Evolutionary conservation across 2,329 filamentous ascomycete species (phyloP).

Genomic region (Aspergillus pseudoviridinutans): DNA sequence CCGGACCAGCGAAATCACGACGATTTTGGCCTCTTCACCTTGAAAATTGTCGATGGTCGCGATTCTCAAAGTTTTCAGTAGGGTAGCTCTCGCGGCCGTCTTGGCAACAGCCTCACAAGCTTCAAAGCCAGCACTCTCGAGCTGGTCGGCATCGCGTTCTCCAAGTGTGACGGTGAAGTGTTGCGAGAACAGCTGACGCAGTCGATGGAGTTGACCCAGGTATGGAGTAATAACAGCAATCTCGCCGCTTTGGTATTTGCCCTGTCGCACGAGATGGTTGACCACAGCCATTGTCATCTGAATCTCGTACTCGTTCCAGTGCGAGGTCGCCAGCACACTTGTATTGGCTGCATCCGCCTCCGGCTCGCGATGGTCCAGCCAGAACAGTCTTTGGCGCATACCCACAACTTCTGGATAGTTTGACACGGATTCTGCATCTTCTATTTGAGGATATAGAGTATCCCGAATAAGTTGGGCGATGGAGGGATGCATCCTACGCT

Average conservation of each 20-base stretch:
- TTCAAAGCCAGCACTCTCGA: slow-evolving; percentile 41
- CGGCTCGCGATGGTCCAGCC: slow-evolving; percentile 46
- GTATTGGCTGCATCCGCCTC: slow-evolving; percentile 34
- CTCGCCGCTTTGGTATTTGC: slow-evolving; percentile 54
- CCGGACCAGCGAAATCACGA: slow-evolving; percentile 67
- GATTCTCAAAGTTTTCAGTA: slow-evolving; percentile 50
- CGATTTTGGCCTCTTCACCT: slow-evolving; percentile 68
- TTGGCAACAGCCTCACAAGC: slow-evolving; percentile 11
- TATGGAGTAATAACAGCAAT: slow-evolving; percentile 69
- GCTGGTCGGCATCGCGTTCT: slow-evolving; percentile 58
- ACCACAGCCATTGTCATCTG: slow-evolving; percentile 62
- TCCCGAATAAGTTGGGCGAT: slow-evolving; percentile 57
- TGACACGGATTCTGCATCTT: slow-evolving; percentile 44
- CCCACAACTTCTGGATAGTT: slow-evolving; percentile 44
- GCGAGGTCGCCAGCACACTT: slow-evolving; percentile 35
- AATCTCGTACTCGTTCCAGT: slow-evolving; percentile 54
- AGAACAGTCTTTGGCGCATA: slow-evolving; percentile 48
- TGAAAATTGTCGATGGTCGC: slow-evolving; percentile 75
- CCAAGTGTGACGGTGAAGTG: slow-evolving; percentile 60
- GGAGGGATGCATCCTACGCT: slow-evolving; percentile 62
- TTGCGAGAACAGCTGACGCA: slow-evolving; percentile 35
- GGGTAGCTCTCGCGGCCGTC: slow-evolving; percentile 35
- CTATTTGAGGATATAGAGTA: slow-evolving; percentile 54
- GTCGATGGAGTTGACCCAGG: slow-evolving; percentile 48
- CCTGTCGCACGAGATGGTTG: slow-evolving; percentile 62